Conservation (phyloP, 352 stramenopile genomes). For the Phytophthora sp. region DNA sequence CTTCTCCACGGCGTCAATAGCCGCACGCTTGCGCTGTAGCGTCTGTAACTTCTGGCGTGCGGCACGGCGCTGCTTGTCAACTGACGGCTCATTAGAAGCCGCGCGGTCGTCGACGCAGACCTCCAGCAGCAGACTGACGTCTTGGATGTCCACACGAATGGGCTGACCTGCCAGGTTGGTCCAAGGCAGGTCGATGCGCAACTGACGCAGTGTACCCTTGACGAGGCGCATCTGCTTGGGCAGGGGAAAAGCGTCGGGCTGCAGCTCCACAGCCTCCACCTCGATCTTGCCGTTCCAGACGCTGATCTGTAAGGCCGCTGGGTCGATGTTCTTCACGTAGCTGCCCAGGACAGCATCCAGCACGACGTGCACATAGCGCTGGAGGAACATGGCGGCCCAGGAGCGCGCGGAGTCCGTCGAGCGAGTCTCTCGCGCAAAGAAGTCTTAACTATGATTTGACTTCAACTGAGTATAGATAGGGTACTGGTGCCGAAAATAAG, state of each 20-base stretch:
- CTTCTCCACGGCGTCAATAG: conserved; percentile 80
- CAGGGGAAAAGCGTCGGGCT: conserved; percentile 73
- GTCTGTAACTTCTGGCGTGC: conserved; percentile 59
- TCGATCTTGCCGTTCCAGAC: conserved; percentile 89
- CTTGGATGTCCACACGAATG: conserved; percentile 79
- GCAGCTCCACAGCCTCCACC: conserved; percentile 80
- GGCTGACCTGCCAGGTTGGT: conserved; percentile 75
- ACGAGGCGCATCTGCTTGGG: conserved; percentile 70
- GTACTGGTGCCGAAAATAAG: no score
- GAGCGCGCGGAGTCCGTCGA: neutral
- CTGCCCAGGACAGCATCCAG: conserved; percentile 82
- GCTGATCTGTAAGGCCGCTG: conserved; percentile 83
- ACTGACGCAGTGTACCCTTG: conserved; percentile 76
- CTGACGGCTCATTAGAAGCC: conserved; percentile 2
- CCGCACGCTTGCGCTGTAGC: conserved; percentile 78
- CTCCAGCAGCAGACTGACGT: conserved; percentile 74
- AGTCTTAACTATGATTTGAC: neutral
- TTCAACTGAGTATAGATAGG: conserved; percentile 5
- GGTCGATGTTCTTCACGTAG: conserved; percentile 90
- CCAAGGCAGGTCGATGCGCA: conserved; percentile 81
- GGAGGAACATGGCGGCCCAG: conserved; percentile 62
- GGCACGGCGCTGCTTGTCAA: conserved; percentile 30
- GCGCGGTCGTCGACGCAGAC: conserved; percentile 47
- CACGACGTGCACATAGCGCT: conserved; percentile 86
- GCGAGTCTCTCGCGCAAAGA: neutral